Evolutionary conservation across 345 rosid species (phyloP).

Genomic region (Bruguiera gymnorhiza): DNA sequence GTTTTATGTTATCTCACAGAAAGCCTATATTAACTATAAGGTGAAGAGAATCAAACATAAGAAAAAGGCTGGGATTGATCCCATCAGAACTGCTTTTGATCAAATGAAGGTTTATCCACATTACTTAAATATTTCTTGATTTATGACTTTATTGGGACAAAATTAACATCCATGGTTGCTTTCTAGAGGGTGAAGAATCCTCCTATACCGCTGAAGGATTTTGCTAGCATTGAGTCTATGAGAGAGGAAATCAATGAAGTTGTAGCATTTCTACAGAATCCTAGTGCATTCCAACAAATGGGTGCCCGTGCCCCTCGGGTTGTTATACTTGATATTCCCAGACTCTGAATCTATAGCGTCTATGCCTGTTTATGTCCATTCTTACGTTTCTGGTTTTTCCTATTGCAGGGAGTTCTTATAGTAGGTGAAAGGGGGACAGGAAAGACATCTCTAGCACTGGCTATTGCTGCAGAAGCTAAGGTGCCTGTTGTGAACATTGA

Average conservation of each 20-base stretch:
- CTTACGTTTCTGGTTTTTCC: too few species aligned
- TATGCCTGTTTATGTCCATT: too few species aligned
- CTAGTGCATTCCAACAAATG: constrained; percentile 88
- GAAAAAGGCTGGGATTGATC: constrained; percentile 86
- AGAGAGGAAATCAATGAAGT: constrained; percentile 96
- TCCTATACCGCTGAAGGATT: constrained; percentile 77
- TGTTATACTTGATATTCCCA: constrained; percentile 25
- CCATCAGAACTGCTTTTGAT: constrained; percentile 81
- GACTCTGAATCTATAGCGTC: not conserved
- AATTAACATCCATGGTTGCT: constrained; percentile 15
- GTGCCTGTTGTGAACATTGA: constrained; percentile 85
- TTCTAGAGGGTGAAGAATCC: constrained; percentile 92
- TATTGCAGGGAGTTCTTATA: constrained; percentile 91
- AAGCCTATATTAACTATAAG: constrained; percentile 56
- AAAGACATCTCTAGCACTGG: constrained; percentile 84
- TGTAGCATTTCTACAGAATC: constrained; percentile 90
- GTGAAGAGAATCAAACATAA: constrained; percentile 49
- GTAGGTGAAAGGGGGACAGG: constrained; percentile 98
- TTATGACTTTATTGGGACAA: constrained; percentile 3
- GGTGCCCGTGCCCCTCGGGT: constrained; percentile 96
- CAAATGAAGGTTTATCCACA: constrained; percentile 62
- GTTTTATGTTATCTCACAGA: constrained; percentile 49
- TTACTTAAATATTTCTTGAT: constrained; percentile 1
- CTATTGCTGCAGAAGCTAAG: constrained; percentile 95
- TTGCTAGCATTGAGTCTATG: constrained; percentile 95